Conservation (phyloP, 73 alveolate species). For the Paramecium bursaria region DNA sequence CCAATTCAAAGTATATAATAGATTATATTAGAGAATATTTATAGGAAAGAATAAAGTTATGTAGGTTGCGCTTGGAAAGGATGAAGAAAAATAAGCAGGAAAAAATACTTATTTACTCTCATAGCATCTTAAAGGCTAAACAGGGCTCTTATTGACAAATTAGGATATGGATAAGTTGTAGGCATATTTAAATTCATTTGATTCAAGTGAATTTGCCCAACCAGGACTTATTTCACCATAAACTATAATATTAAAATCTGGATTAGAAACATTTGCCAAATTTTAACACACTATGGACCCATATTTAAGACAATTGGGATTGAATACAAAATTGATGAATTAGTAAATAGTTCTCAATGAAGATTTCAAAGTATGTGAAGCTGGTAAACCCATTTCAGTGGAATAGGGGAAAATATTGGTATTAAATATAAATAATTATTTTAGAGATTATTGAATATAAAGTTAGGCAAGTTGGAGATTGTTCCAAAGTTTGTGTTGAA, state of each 20-base stretch:
- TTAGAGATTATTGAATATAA: slow-evolving; percentile 44
- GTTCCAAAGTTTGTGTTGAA: slow-evolving; percentile 33
- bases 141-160: slow-evolving; percentile 36
- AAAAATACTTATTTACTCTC: slow-evolving; percentile 49
- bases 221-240: slow-evolving; percentile 61
- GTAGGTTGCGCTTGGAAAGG: slow-evolving; percentile 37
- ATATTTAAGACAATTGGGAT: slow-evolving; percentile 64
- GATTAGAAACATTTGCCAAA: slow-evolving; percentile 27
- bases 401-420: slow-evolving; percentile 69
- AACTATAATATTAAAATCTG: slow-evolving; percentile 52
- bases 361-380: slow-evolving; percentile 29
- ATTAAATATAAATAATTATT: slow-evolving; percentile 14
- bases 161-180: slow-evolving; percentile 1
- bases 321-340: slow-evolving; percentile 57
- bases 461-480: slow-evolving; percentile 47
- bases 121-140: slow-evolving; percentile 32
- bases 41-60: slow-evolving; percentile 55
- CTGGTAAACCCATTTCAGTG: slow-evolving; percentile 52
- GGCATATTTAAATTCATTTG: slow-evolving; percentile 34
- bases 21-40: background rate
- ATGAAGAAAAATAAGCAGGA: slow-evolving; percentile 14
- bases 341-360: slow-evolving; percentile 43
- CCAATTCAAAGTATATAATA: slow-evolving; percentile 20
- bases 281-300: slow-evolving; percentile 65
- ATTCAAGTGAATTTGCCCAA: slow-evolving; percentile 58